Conservation (phyloP, 371 early-diverging fungal genomes). For the Lichtheimia ramosa region DNA sequence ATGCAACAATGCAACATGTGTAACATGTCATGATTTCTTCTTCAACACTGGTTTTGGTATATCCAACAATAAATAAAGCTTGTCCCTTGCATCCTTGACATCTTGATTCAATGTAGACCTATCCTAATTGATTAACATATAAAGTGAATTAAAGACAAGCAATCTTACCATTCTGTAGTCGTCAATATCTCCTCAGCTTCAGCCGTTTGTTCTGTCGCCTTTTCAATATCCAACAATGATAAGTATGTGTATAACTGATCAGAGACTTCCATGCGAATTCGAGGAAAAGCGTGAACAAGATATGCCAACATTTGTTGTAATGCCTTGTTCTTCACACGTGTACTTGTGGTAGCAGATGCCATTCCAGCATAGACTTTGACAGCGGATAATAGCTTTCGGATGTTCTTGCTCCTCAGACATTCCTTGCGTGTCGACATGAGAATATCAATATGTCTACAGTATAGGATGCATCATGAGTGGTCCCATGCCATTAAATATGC, state of each 20-base stretch:
- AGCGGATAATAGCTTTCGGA: conserved; percentile 44
- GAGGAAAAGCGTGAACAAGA: conserved; percentile 53
- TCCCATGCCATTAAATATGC: too few species aligned
- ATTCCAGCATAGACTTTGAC: conserved; percentile 54
- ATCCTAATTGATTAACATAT: background rate
- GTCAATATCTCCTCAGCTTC: conserved; percentile 48
- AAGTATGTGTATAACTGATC: conserved; percentile 53
- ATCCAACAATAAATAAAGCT: conserved; percentile 33
- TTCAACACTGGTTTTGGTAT: conserved; percentile 36
- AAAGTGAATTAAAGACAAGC: background rate
- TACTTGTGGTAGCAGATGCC: conserved; percentile 18
- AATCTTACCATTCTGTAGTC: conserved; percentile 45
- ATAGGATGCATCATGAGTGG: background rate
- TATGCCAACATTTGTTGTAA: conserved; percentile 49
- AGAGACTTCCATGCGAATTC: conserved; percentile 49
- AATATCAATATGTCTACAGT: conserved; percentile 31
- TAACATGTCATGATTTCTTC: background rate
- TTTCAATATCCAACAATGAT: conserved; percentile 35
- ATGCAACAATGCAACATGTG: too few species aligned
- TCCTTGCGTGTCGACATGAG: conserved; percentile 33
- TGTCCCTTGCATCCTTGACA: conserved; percentile 31
- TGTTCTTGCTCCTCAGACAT: conserved; percentile 36
- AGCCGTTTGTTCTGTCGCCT: conserved; percentile 24
- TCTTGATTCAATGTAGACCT: conserved; percentile 29
- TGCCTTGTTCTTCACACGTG: conserved; percentile 25